Base-by-base conservation (phyloP, 116 monocot species). In the Phalaenopsis hybrid region DNA sequence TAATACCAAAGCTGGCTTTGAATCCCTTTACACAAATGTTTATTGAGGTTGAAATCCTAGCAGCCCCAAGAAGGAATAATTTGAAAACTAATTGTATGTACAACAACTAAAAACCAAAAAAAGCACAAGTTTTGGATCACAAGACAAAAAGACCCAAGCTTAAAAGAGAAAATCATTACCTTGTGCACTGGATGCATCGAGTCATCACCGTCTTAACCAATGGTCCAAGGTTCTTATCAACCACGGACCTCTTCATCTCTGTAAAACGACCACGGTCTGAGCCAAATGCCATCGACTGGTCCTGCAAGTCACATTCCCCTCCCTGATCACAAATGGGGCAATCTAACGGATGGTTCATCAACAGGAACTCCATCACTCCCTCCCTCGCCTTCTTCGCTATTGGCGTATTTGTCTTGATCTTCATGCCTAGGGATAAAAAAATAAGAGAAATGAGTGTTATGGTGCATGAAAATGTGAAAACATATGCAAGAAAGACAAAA, bases 291-390 rank as follows among this genome's bases (percentile, higher is more conserved):
- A 99, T 99, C 0, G 98, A 99, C 78, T 99, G 98, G 51, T 99
- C 98, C 88, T 99, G 98, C 31, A 99, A 88, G 79, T 99, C 98
- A 59, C 98, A 99, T 83, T 99, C 98, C 78, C 98, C 98, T 82
- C 98, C 98, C 82, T 99, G 98, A 86, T 99, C 98, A 67, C 98
- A 95, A 79, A 99, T 99, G 59, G 98, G 98, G 85, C 98, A 99
- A 73, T 99, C 98, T 75, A 99, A 84, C 1, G 98, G 98, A 85
- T 99, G 98, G 79, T 99, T 99, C 98, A 95, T 95, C 82, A 99
- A 83, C 81, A 99, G 72, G 87, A 99, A 99, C 86, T 99, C 98
- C 98, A 99, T 99, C 57, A 99, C 98, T n/a, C 98, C 98, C 79
- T 99, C 98, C 82, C 98, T 95, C 28, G 98, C 98, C 85, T 99